Percentiles rank a stretch among this genome's conserved stretches.
Conservation (phyloP, 2,329 filamentous ascomycete genomes). For the Nigrograna mackinnonii region DNA sequence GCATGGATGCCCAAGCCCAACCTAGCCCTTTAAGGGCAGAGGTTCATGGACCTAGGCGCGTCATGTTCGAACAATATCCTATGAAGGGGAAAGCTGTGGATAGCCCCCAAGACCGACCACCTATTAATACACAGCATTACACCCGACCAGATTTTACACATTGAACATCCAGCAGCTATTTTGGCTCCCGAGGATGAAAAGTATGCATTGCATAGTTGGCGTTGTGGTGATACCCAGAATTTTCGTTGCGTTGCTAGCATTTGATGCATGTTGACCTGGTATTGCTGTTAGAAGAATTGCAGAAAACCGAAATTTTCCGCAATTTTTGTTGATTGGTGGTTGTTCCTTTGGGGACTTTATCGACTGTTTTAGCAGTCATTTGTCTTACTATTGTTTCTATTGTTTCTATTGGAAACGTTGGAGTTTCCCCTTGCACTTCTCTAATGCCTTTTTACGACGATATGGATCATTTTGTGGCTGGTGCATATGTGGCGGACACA, state of each 20-base stretch:
- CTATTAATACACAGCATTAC: too few relatives aligned
- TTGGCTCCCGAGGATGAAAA: constrained; percentile 17
- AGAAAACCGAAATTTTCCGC: too few relatives aligned
- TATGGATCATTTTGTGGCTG: constrained; percentile 2
- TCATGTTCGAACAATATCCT: constrained; percentile 44
- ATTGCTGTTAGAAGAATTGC: not conserved
- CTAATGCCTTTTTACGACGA: constrained; percentile 1
- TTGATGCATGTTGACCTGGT: constrained; percentile 1
- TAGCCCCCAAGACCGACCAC: too few relatives aligned
- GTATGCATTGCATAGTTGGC: constrained; percentile 36
- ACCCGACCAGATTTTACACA: constrained; percentile 27
- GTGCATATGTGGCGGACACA: not conserved
- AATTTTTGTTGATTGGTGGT: not conserved
- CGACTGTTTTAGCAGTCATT: too few relatives aligned
- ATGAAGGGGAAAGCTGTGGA: too few relatives aligned
- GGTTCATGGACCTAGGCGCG: constrained; percentile 27
- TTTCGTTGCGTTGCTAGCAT: constrained; percentile 20
- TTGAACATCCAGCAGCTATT: constrained; percentile 11
- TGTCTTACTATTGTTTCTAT: too few relatives aligned
- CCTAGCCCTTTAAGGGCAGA: constrained; percentile 35
- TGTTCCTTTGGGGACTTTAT: too few relatives aligned
- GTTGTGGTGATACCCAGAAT: constrained; percentile 36
- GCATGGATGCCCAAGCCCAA: constrained; percentile 18
- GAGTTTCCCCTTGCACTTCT: too few relatives aligned
- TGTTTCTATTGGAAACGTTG: too few relatives aligned